Conservation (phyloP, 106 monocot genomes). For the Agapanthus africanus region DNA sequence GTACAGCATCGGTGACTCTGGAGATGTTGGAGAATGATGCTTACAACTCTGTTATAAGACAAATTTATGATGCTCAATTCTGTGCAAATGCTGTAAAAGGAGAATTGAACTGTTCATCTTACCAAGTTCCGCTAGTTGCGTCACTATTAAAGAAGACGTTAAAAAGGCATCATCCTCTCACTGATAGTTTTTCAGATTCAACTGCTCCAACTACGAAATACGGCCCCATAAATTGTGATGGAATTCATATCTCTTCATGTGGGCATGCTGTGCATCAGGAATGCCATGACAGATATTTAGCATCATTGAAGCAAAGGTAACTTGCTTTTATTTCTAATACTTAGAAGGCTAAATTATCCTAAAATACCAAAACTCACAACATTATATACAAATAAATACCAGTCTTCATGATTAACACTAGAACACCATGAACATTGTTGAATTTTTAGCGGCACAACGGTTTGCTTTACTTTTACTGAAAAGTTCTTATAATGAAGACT, state of each 20-base stretch:
- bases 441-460: too few relatives aligned
- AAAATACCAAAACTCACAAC: too few relatives aligned
- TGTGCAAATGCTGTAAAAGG: slow-evolving; percentile 12
- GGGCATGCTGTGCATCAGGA: slow-evolving; percentile 93
- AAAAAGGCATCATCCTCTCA: slow-evolving; percentile 4
- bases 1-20: slow-evolving; percentile 6
- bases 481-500: too few relatives aligned
- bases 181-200: neutral
- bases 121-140: slow-evolving; percentile 6
- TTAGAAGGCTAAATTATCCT: too few relatives aligned
- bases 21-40: slow-evolving; percentile 58
- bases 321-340: neutral
- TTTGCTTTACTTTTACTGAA: too few relatives aligned
- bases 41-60: slow-evolving; percentile 34
- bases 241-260: slow-evolving; percentile 91
- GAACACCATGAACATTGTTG: too few relatives aligned
- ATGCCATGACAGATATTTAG: slow-evolving; percentile 78
- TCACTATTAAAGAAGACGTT: too few relatives aligned
- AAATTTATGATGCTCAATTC: slow-evolving; percentile 16
- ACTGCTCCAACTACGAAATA: slow-evolving; percentile 11
- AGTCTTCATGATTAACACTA: too few relatives aligned
- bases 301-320: slow-evolving; percentile 83
- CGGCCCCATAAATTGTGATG: slow-evolving; percentile 74
- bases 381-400: too few relatives aligned
- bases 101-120: neutral